Base-by-base conservation (phyloP, 306 rosid genomes). In the Cyclanthera cordifolia region DNA sequence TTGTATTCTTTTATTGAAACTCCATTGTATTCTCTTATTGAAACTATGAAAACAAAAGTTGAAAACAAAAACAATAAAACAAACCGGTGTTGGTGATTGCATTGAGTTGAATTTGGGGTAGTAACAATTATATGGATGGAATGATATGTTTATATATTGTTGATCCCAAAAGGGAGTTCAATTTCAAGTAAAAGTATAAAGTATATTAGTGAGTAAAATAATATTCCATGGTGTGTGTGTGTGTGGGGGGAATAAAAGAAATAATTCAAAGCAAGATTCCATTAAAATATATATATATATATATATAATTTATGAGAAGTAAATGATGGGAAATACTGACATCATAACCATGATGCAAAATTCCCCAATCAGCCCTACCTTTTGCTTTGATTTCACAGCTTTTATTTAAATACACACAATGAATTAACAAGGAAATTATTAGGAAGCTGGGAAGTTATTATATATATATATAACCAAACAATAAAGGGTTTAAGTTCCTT, bases 281-380 rank as follows among this genome's bases (percentile, higher is more conserved):
- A 24, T 66, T 66, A 12, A 65, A 65, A 66, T 1, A 66, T 46
- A 66, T 37, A 65, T 7, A 34, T 1, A 34, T 54, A 66, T n/a
- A n/a, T n/a, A 66, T 46, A 45, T 46, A 66, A 66, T 66, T 54
- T 66, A 64, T 66, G 46, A 46, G 71, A 66, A 66, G 23, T 66
- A 66, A 66, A 66, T 66, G 71, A 66, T 66, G 71, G 43, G 71
- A 66, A 66, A 16, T 46, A 66, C 54, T 66, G 71, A 66, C 71
- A 66, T 66, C 71, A 66, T 66, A 45, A 66, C 71, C 39, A 66
- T 66, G 54, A 66, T 66, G 71, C 71, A 24, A 66, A 66, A 66
- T 66, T 66, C 71, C 54, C 71, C 54, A 46, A 12, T 47, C 39
- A 66, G 19, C 54, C 39, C 54, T 28, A n/a, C 70, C 53, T 64